Base-by-base conservation (phyloP, 83 land plant species). In the Isoetes engelmannii region DNA sequence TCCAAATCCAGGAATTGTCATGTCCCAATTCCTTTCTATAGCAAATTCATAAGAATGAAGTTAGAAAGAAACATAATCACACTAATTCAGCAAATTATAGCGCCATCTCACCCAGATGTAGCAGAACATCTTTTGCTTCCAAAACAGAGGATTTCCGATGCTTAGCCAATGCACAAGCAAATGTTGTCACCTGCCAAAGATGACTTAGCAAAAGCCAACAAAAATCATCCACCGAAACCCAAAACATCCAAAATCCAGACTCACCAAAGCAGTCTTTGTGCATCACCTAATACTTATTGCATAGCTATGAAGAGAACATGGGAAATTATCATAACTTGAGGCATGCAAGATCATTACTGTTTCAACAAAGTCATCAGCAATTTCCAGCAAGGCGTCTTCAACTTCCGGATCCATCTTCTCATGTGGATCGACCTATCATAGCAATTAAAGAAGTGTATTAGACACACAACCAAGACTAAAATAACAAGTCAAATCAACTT, bases 321-420 rank as follows among this genome's bases (percentile, higher is more conserved):
- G 10, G 61, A 67, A 17, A 12, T 5, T 21, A 72, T 59, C 18
- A 69, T 4, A 62, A 58, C 69, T 58, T 4, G 48, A 67, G 59
- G 4, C 18, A 47, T 15, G 18, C 21, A 37, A 6, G 20, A 64
- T 46, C 44, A 12, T n/a, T n/a, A 72, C 74, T 28, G 73, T 50
- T 43, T 76, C 75, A 42, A 76, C 65, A 51, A 76, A 76, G 21
- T 72, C 77, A 43, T 76, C 79, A 10, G 77, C 79, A 46, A 76
- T 72, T 47, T 76, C 79, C 0, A 72, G 63, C 4, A 76, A 45
- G 7, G 68, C 57, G 21, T 76, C 79, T 48, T 72, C 79, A 62
- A 76, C 77, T 7, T 76, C 79, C n/a, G 79, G 79, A 57, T 76
- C 79, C 4, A 76, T 75, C 61, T 59, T 55, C 37, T 71, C 75